Evolutionary conservation across 495 filamentous ascomycete species (phyloP).

Genomic region (Neurospora sp.): DNA sequence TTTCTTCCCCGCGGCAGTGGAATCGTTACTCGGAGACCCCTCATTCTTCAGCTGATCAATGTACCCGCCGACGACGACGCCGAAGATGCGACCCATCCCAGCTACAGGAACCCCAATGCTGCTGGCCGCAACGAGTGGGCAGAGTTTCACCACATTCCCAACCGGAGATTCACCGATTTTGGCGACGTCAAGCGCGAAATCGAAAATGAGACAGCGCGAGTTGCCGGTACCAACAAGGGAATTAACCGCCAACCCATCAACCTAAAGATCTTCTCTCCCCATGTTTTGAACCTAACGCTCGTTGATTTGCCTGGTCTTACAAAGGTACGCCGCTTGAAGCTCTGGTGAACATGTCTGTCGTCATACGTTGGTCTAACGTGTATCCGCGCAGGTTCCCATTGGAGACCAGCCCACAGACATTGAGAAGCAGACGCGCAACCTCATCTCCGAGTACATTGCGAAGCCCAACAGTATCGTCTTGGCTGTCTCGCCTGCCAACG

Average conservation of each 20-base stretch:
- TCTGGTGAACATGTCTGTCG: neutral
- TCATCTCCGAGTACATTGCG: conserved; percentile 97
- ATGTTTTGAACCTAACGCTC: conserved; percentile 91
- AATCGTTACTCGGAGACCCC: conserved; percentile 86
- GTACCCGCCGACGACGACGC: conserved; percentile 71
- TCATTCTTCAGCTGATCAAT: conserved; percentile 98
- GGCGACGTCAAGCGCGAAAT: conserved; percentile 89
- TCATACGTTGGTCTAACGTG: conserved; percentile 6
- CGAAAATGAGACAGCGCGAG: conserved; percentile 88
- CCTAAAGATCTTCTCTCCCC: conserved; percentile 95
- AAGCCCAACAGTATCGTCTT: conserved; percentile 98
- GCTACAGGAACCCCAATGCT: conserved; percentile 35
- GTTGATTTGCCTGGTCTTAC: conserved; percentile 95
- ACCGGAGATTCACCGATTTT: conserved; percentile 88
- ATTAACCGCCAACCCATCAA: conserved; percentile 98
- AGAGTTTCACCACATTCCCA: conserved; percentile 91
- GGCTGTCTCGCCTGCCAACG: conserved; percentile 94
- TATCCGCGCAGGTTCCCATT: conserved; percentile 64
- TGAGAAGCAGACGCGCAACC: conserved; percentile 93
- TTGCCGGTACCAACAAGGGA: conserved; percentile 96
- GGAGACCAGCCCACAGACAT: conserved; percentile 97
- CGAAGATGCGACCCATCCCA: conserved; percentile 48
- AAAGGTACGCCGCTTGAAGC: conserved; percentile 50
- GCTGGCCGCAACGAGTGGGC: conserved; percentile 68
- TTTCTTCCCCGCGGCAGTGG: conserved; percentile 94